Evolutionary conservation across 768 basidiomycete species (phyloP).

Genomic region (Lactarius psammicola): DNA sequence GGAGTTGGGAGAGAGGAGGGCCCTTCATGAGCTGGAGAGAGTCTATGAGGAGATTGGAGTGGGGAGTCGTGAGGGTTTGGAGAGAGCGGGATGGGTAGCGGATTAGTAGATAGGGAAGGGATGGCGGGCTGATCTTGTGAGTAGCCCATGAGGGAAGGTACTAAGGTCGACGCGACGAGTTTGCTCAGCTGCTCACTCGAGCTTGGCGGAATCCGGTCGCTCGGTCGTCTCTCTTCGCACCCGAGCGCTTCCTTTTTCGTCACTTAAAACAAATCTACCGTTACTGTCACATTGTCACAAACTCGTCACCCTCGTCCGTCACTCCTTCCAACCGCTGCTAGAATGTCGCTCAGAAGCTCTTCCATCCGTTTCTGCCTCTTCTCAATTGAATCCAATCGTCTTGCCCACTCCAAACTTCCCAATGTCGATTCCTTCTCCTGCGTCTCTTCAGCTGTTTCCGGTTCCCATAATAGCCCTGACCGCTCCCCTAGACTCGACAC

Average conservation of each 20-base stretch:
- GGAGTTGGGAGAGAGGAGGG: slow-evolving; percentile 20
- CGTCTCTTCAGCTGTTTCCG: slow-evolving; percentile 29
- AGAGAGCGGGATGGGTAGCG: slow-evolving; percentile 19
- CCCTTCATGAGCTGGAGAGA: slow-evolving; percentile 10
- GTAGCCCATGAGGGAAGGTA: slow-evolving; percentile 17
- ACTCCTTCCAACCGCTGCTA: slow-evolving; percentile 12
- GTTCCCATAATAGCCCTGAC: slow-evolving; percentile 11
- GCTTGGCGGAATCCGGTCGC: not conserved
- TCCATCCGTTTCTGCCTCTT: slow-evolving; percentile 49
- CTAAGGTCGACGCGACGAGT: not conserved
- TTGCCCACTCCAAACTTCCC: slow-evolving; percentile 35
- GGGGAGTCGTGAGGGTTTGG: slow-evolving; percentile 16
- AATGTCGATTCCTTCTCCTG: slow-evolving; percentile 35
- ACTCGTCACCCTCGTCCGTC: not conserved
- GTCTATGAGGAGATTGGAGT: slow-evolving; percentile 19
- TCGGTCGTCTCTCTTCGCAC: slow-evolving; percentile 1
- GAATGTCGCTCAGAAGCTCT: slow-evolving; percentile 38
- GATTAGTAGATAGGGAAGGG: slow-evolving; percentile 14
- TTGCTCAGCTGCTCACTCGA: not conserved
- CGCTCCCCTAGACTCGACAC: slow-evolving; percentile 35
- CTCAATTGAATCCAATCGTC: slow-evolving; percentile 44
- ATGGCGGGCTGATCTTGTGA: slow-evolving; percentile 24
- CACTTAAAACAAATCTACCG: not conserved
- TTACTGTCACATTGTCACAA: slow-evolving; percentile 7
- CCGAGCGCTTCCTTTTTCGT: not conserved